These are phyloP conservation scores for Stachybotrys chartarum DNA, from an alignment of 2,329 filamentous ascomycete genomes.

Conservation along the genomic window DNA sequence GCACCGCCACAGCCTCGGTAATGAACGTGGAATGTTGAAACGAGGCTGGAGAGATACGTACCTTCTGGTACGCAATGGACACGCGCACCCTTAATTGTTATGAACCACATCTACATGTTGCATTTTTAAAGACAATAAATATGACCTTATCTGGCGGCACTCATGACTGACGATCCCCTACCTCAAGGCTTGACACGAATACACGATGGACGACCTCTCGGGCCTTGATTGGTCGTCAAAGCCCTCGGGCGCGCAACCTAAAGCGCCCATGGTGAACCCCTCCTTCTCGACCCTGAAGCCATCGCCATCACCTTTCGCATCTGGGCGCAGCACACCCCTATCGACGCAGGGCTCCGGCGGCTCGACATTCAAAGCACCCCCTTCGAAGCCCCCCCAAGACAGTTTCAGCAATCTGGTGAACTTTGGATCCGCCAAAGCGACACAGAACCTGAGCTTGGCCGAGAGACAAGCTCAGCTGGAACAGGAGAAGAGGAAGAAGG, in stretches of 20 bases:
- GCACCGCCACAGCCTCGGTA: not conserved
- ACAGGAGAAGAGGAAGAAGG: slow-evolving; percentile 61
- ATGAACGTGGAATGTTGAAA: not conserved
- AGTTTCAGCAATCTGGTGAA: slow-evolving; percentile 73
- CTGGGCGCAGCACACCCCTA: slow-evolving; percentile 50
- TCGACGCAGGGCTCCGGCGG: slow-evolving; percentile 39
- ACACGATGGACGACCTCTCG: slow-evolving; percentile 54
- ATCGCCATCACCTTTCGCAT: slow-evolving; percentile 47
- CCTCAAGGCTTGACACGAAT: slow-evolving; percentile 8
- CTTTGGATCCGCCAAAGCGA: slow-evolving; percentile 47
- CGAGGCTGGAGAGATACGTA: not conserved
- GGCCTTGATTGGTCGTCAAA: slow-evolving; percentile 53
- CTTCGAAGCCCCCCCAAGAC: slow-evolving; percentile 51
- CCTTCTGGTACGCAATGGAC: not conserved
- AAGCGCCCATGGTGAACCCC: slow-evolving; percentile 34
- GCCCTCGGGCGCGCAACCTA: slow-evolving; percentile 21
- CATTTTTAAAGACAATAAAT: too few relatives aligned
- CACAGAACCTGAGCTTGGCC: slow-evolving; percentile 67
- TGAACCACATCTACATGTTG: not conserved
- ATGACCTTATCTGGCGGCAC: slow-evolving; percentile 2
- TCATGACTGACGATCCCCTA: slow-evolving; percentile 17
- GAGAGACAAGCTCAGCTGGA: slow-evolving; percentile 67
- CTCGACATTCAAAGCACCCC: slow-evolving; percentile 34
- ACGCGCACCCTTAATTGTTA: not conserved
- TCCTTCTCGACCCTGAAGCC: slow-evolving; percentile 45